Evolutionary conservation across 768 basidiomycete genomes (phyloP), one percentile per base, ranked within the genome.

Genomic region (Porphyrellus cyaneotinctus): DNA sequence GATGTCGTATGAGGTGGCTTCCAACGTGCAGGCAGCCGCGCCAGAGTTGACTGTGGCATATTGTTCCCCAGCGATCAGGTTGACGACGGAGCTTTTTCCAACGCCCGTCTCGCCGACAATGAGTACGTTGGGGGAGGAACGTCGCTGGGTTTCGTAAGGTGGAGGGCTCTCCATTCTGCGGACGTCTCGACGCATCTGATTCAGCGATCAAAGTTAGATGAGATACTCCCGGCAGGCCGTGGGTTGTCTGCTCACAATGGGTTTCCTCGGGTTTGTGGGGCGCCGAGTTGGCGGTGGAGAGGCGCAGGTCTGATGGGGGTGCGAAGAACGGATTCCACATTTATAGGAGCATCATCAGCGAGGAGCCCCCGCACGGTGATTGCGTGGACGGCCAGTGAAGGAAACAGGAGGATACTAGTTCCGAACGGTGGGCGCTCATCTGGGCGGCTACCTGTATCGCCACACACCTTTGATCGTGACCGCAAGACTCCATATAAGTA

Each of bases 51-150:
- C 60, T 1, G 24, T 17, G 11, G 74, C 74, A 2, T 61, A 42
- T 9, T 56, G 26, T 3, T 58, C 43, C 11, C 66, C 68, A 23
- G 61, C 59, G 22, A 76, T 58, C 58, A 77, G 65, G 56, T 76
- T 77, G 46, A 76, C 53, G 26, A 77, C 57, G 0, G 73, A 74
- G 53, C 75, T 76, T 54, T 77, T 77, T 18, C 71, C 65, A 1
- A 41, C 61, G 6, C 66, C 65, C 22, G 66, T 66, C 42, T 68
- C 65, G 3, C 65, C 70, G 18, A 77, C 74, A 24, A 63, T 67
- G 18, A 67, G 74, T 6, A 55, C 72, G 12, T 76, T 77, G 49
- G 75, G 75, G 43, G 65, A 59, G 39, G 36, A 56, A 32, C 24
- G 54, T 20, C 47, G 53, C 31, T 64, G 64, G 2, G 28, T 12